phyloP scores from a whole-genome alignment of 805 yeast species.

The Yarrowia porcina region DNA sequence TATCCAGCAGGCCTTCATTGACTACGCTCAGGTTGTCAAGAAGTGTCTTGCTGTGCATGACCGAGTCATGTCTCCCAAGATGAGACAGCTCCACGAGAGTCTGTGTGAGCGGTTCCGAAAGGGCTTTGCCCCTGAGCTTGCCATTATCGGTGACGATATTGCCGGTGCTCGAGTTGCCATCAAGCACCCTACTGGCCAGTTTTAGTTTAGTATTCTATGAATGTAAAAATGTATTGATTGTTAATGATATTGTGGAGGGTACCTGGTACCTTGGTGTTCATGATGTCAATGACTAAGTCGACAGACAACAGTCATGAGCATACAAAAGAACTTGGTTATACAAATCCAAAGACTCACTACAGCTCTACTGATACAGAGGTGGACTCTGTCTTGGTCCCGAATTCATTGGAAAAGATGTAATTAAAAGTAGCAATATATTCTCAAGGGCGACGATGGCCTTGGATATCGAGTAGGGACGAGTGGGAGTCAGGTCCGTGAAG shows the following conservation, averaged over 20 bases:
- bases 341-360: no score
- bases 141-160: slow-evolving; percentile 12
- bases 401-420: no score
- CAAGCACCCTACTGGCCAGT: slow-evolving; percentile 13
- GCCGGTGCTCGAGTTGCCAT: slow-evolving; percentile 10
- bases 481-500: not conserved
- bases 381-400: no score
- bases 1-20: slow-evolving; percentile 52
- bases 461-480: slow-evolving; percentile 4
- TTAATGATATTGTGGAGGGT: no score
- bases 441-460: slow-evolving; percentile 6
- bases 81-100: slow-evolving; percentile 64
- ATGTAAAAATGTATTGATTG: not conserved
- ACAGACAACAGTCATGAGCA: no score
- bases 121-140: slow-evolving; percentile 67
- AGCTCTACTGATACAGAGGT: no score
- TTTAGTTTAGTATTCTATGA: not conserved
- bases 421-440: no score
- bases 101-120: slow-evolving; percentile 59
- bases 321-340: no score
- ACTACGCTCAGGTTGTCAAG: slow-evolving; percentile 61
- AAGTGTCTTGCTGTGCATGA: slow-evolving; percentile 70
- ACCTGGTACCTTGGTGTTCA: no score
- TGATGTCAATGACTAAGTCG: no score
- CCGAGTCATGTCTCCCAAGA: slow-evolving; percentile 51